Conservation (phyloP, 345 rosid species). For the Gynandropsis gynandra region DNA sequence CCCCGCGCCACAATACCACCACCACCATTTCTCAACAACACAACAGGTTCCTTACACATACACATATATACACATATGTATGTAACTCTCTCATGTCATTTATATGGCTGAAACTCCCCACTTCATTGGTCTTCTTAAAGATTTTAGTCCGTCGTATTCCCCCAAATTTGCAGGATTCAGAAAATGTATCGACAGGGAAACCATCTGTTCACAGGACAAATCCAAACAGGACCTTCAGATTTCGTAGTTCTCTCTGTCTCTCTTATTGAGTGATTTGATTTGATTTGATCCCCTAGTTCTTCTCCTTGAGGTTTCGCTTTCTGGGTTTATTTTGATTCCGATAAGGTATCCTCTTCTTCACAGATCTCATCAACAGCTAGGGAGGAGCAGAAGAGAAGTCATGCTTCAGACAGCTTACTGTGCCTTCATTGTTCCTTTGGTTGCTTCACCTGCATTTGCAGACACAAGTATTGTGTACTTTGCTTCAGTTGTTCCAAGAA, state of each 20-base stretch:
- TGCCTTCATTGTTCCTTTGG: constrained; percentile 39
- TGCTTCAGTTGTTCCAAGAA: not conserved
- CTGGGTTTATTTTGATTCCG: constrained; percentile 13
- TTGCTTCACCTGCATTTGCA: constrained; percentile 37
- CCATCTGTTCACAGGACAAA: constrained; percentile 20
- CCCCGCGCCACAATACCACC: constrained; percentile 19
- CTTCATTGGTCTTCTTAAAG: not conserved
- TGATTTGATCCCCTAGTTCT: not conserved
- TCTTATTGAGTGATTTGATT: not conserved
- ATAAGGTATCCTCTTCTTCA: constrained; percentile 10
- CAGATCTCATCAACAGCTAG: constrained; percentile 16
- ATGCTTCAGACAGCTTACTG: constrained; percentile 43
- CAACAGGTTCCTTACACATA: not conserved
- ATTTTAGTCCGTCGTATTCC: not conserved
- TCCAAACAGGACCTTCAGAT: constrained; percentile 4
- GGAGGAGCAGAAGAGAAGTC: constrained; percentile 49
- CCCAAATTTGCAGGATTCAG: constrained; percentile 16
- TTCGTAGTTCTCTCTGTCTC: not conserved
- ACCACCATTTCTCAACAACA: constrained; percentile 14
- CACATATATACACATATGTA: not conserved
- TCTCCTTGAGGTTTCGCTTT: not conserved
- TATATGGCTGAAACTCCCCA: not conserved
- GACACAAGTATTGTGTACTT: constrained; percentile 20
- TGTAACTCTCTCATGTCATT: not conserved
- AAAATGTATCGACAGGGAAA: constrained; percentile 17